These are phyloP conservation scores for Juglanconis sp. DNA, from an alignment of 2,329 filamentous ascomycete genomes.

Conservation along the genomic window DNA sequence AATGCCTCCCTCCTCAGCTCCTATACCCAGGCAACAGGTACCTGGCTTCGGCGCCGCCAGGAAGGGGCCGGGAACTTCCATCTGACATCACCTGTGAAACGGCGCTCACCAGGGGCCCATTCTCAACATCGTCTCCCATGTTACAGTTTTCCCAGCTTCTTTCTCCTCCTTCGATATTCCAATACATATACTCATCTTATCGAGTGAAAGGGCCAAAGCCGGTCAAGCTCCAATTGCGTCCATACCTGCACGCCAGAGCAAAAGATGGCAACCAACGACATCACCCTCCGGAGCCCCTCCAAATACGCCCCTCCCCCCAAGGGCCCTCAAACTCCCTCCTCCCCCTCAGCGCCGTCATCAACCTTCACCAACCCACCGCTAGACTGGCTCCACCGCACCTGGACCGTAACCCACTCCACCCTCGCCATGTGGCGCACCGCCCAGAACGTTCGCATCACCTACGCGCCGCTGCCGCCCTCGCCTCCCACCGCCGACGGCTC, in stretches of 20 bases:
- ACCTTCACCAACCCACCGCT: slow-evolving; percentile 45
- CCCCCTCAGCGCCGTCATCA: slow-evolving; percentile 22
- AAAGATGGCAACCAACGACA: slow-evolving; percentile 17
- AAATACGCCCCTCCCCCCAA: slow-evolving; percentile 39
- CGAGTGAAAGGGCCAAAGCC: too few relatives aligned
- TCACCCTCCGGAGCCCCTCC: slow-evolving; percentile 45
- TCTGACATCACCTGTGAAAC: too few relatives aligned
- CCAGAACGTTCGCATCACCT: slow-evolving; percentile 78
- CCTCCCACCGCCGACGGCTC: neutral
- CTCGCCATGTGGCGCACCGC: slow-evolving; percentile 77
- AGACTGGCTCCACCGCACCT: slow-evolving; percentile 62
- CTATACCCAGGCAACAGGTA: too few relatives aligned
- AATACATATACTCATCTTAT: neutral
- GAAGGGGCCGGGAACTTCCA: too few relatives aligned
- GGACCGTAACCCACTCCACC: slow-evolving; percentile 73
- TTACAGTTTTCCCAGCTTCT: neutral
- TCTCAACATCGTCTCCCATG: too few relatives aligned
- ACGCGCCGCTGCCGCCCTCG: slow-evolving; percentile 49
- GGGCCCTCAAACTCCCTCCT: slow-evolving; percentile 18
- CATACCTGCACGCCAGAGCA: neutral
- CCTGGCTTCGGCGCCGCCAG: too few relatives aligned
- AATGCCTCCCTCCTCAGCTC: too few relatives aligned
- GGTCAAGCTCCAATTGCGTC: neutral
- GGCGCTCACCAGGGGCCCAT: too few relatives aligned
- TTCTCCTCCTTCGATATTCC: neutral